Evolutionary conservation across 305 asterid species (phyloP).

Genomic region (Solanum hybrid): DNA sequence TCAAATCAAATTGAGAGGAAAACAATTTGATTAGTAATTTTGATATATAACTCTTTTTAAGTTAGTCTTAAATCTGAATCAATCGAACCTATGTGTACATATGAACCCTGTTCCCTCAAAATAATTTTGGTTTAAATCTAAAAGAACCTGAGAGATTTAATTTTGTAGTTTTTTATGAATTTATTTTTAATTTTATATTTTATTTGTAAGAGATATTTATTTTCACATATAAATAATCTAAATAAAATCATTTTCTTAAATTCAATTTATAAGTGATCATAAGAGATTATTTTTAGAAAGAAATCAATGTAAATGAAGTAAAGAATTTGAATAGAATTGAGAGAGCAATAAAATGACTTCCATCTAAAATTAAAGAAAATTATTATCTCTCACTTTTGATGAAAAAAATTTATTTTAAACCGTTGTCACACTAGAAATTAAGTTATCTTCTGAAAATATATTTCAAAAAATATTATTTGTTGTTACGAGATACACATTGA

Average conservation of each 20-base stretch:
- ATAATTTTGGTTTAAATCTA: too few relatives aligned
- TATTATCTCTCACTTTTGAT: not conserved
- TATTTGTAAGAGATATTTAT: not conserved
- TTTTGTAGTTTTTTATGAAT: too few relatives aligned
- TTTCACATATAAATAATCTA: not conserved
- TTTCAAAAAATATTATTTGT: too few relatives aligned
- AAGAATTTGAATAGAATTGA: not conserved
- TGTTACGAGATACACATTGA: too few relatives aligned
- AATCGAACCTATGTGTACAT: not conserved
- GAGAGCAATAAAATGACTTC: not conserved
- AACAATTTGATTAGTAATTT: too few relatives aligned
- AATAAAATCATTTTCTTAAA: not conserved
- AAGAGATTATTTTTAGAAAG: too few relatives aligned
- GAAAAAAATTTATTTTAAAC: too few relatives aligned
- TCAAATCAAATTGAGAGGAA: not conserved
- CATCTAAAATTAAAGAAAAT: not conserved
- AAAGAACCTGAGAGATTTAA: too few relatives aligned
- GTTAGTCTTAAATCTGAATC: too few relatives aligned
- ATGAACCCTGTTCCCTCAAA: not conserved
- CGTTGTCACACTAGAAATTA: not conserved
- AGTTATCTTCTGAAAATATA: not conserved
- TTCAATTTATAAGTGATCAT: not conserved
- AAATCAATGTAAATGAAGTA: not conserved
- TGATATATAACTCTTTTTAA: too few relatives aligned
- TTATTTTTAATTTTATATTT: not conserved